A percentile compares a stretch with the other conserved stretches of the same genome.
These are phyloP conservation scores for Stylosanthes scabra DNA, from an alignment of 331 rosid species.

Conservation along the genomic window DNA sequence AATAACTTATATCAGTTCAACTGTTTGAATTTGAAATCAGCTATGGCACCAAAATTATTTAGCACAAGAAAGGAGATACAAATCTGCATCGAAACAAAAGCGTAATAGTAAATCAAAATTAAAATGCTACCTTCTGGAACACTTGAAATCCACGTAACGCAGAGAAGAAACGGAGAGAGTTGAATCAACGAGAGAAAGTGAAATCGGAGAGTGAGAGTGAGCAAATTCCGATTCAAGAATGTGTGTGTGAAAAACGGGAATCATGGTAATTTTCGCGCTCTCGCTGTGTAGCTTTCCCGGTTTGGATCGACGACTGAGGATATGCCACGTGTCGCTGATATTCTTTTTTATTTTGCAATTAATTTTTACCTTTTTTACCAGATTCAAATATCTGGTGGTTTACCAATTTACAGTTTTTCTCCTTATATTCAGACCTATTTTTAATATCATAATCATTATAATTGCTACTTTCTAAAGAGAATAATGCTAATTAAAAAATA, in stretches of 20 bases:
- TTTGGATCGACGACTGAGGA: background rate
- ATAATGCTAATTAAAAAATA: too few relatives aligned
- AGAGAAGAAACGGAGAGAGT: background rate
- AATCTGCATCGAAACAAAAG: too few relatives aligned
- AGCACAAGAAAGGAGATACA: too few relatives aligned
- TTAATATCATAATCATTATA: too few relatives aligned
- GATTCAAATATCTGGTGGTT: background rate
- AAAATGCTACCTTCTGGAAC: constrained; percentile 2
- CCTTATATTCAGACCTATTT: too few relatives aligned
- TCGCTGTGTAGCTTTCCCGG: background rate
- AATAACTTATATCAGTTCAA: too few relatives aligned
- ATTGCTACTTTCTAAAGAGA: too few relatives aligned
- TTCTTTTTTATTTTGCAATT: background rate
- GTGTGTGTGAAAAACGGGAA: background rate
- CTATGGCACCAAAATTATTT: too few relatives aligned
- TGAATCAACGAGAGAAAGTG: background rate
- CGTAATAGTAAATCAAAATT: background rate
- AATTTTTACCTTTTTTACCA: background rate
- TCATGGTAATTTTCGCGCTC: constrained; percentile 19
- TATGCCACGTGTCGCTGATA: background rate
- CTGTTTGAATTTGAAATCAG: too few relatives aligned
- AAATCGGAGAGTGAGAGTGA: background rate
- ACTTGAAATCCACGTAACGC: background rate
- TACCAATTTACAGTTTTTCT: background rate
- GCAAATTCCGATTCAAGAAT: background rate